Evolutionary conservation across 1,284 basidiomycete genomes (phyloP), one percentile per base, ranked within the genome.

Genomic region (Cystobasidium sp.): DNA sequence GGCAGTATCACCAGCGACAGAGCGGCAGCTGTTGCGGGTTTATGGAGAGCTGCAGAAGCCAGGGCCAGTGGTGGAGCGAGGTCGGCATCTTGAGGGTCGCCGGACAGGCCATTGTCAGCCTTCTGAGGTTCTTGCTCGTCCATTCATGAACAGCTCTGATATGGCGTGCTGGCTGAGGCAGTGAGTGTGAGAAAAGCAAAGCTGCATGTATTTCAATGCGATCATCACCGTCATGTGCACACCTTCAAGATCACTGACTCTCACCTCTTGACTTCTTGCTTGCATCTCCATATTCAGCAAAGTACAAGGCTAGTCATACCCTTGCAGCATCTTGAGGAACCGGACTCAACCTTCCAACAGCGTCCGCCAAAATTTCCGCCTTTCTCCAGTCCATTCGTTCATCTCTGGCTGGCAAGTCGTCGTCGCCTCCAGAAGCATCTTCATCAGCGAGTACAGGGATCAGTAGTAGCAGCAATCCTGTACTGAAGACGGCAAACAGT

Each of bases 341-440:
- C 31, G 31, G 2, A 31, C 5, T 31, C 31, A 31, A 31, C 31
- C 31, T 2, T 31, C 31, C 31, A 31, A 1, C 31, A 31, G 31
- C 44, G 47, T 43, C 61, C 47, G 49, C 43, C 64, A 66, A 22
- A 22, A 66, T 66, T 66, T 66, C 64, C 24, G 47, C 64, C 49
- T 66, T 66, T 66, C 64, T 66, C 41, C 47, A 66, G 64, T 53
- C 64, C 10, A 66, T 66, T 3, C 64, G 64, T 49, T 66, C 64
- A 8, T 66, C 51, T 43, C 37, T 53, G n/a, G 47, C 64, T 16
- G 64, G 64, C 46, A 63, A 46, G 64, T 53, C 64, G 47, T 66
- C 64, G 49, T 46, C 64, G 51, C 44, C 64, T 7, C 16, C 47
- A 66, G 51, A 43, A 66, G 51, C 64, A 46, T 46, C 61, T 22